These are phyloP conservation scores for Yarrowia sp. DNA, from an alignment of 805 yeast species.

Conservation along the genomic window DNA sequence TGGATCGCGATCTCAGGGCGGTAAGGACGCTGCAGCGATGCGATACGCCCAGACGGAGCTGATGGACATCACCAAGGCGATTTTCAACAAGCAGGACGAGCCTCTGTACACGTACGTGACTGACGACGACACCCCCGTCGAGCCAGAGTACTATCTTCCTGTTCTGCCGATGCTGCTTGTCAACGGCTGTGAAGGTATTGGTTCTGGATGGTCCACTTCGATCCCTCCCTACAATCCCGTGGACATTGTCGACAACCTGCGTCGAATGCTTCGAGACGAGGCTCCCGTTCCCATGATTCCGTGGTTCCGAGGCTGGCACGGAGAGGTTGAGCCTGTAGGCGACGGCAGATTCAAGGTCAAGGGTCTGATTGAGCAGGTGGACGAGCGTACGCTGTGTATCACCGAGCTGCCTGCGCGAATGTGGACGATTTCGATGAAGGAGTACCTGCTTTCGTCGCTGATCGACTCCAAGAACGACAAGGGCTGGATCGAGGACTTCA, in stretches of 20 bases:
- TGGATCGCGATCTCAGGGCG: constrained; percentile 95
- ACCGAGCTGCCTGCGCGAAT: constrained; percentile 89
- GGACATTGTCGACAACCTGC: constrained; percentile 74
- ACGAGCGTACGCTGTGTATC: constrained; percentile 76
- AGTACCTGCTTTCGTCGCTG: constrained; percentile 69
- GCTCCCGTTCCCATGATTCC: constrained; percentile 74
- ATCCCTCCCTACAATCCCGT: constrained; percentile 87
- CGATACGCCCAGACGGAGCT: constrained; percentile 92
- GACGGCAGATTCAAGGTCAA: constrained; percentile 69
- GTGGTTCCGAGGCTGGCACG: constrained; percentile 97
- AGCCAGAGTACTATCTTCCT: constrained; percentile 94
- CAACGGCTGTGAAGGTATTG: constrained; percentile 97
- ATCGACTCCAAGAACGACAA: constrained; percentile 47
- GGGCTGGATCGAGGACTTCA: constrained; percentile 88
- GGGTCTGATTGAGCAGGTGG: constrained; percentile 80
- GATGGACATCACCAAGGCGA: constrained; percentile 66
- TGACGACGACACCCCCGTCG: constrained; percentile 91
- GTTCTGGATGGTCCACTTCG: constrained; percentile 97
- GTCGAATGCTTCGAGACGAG: constrained; percentile 69
- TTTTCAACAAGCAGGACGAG: constrained; percentile 78
- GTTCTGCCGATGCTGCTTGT: constrained; percentile 93
- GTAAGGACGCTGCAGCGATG: constrained; percentile 97
- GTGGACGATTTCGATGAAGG: constrained; percentile 92
- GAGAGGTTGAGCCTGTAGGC: constrained; percentile 59
- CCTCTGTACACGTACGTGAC: constrained; percentile 74